A percentile compares a stretch with the other conserved stretches of the same genome.
Evolutionary conservation across 2,329 filamentous ascomycete species (phyloP).

Genomic region (Penicillium digitatum): DNA sequence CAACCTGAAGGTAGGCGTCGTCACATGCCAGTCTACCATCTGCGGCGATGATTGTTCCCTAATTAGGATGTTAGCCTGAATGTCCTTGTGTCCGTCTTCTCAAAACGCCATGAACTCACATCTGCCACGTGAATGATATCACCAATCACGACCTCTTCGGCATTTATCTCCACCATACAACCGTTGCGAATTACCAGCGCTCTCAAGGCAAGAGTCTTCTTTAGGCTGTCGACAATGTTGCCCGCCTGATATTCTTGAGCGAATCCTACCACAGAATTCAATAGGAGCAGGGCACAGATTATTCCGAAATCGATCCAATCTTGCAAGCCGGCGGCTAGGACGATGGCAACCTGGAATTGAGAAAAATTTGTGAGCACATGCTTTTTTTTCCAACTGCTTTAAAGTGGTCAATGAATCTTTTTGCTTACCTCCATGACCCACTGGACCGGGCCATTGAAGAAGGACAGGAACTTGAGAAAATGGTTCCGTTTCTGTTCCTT

Average conservation of each 20-base stretch:
- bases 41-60: conserved; percentile 83
- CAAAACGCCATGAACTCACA: conserved; percentile 33
- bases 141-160: conserved; percentile 79
- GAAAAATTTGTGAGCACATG: conserved; percentile 3
- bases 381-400: not conserved
- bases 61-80: conserved; percentile 1
- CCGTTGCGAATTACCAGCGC: conserved; percentile 82
- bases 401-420: not conserved
- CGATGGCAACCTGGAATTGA: conserved; percentile 59
- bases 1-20: conserved; percentile 79
- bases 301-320: conserved; percentile 95
- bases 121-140: conserved; percentile 88
- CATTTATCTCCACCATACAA: conserved; percentile 71
- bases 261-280: conserved; percentile 83
- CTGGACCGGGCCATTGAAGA: conserved; percentile 85
- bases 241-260: conserved; percentile 86
- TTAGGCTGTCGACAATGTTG: conserved; percentile 84
- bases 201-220: conserved; percentile 85
- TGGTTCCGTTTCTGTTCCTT: conserved; percentile 86
- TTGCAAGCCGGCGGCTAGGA: conserved; percentile 76
- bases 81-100: not conserved
- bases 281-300: conserved; percentile 75
- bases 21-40: conserved; percentile 83
- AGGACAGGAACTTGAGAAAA: conserved; percentile 73
- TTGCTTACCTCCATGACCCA: conserved; percentile 82